These are phyloP conservation scores for Phytopythium vexans DNA, from an alignment of 352 stramenopile genomes.

Conservation along the genomic window DNA sequence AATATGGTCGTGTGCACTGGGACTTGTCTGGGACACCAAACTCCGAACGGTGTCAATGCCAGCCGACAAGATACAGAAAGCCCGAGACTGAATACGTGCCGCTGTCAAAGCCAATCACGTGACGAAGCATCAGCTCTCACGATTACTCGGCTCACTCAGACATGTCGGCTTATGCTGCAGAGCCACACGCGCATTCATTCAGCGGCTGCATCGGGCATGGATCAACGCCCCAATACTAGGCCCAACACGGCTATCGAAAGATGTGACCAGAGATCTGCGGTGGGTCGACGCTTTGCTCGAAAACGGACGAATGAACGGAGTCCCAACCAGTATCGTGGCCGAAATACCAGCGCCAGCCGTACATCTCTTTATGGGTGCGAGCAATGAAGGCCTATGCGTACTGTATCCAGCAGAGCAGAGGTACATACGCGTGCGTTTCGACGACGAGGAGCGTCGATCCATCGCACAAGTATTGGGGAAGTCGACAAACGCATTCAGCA, in stretches of 20 bases:
- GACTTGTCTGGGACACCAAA: constrained; percentile 3
- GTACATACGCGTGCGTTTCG: constrained; percentile 11
- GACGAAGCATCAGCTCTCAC: not conserved
- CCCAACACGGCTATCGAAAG: not conserved
- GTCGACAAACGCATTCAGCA: constrained; percentile 7
- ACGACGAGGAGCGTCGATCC: constrained; percentile 12
- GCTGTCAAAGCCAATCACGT: not conserved
- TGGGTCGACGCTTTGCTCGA: constrained; percentile 2
- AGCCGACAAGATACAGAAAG: constrained; percentile 10
- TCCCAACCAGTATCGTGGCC: constrained; percentile 1
- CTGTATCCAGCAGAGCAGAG: constrained; percentile 6
- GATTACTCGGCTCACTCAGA: constrained; percentile 1
- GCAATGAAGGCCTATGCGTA: constrained; percentile 11
- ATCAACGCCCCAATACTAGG: not conserved
- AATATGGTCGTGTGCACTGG: constrained; percentile 1
- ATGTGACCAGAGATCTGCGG: not conserved
- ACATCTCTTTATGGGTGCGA: constrained; percentile 15
- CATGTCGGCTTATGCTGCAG: constrained; percentile 1
- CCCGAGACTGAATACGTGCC: not conserved
- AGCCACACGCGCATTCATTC: constrained; percentile 4
- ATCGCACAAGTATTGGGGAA: no score
- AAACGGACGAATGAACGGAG: not conserved
- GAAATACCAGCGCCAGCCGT: no score
- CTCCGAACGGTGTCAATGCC: constrained; percentile 8
- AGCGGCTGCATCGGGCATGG: constrained; percentile 1